Conservation (phyloP, 257 asterid genomes). For the Fraxinus quadrangulata region DNA sequence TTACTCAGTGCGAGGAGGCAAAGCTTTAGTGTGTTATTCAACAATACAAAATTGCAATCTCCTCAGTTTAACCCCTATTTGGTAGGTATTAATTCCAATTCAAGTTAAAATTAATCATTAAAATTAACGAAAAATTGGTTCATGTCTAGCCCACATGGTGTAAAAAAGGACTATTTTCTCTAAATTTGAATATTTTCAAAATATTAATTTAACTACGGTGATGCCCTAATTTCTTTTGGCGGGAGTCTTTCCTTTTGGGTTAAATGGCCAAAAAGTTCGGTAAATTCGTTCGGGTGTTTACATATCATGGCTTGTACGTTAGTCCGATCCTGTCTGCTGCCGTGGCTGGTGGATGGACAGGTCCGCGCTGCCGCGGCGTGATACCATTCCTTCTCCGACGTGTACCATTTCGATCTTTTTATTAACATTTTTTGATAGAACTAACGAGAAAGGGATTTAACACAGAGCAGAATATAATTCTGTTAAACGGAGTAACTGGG, state of each 20-base stretch:
- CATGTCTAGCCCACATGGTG: neutral
- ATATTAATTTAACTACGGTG: neutral
- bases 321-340: neutral
- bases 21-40: too few relatives aligned
- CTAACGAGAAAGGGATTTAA: too few relatives aligned
- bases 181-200: neutral
- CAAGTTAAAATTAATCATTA: too few relatives aligned
- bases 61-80: too few relatives aligned
- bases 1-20: too few relatives aligned
- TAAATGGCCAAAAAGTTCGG: neutral
- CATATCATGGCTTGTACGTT: neutral
- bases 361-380: neutral
- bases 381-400: neutral
- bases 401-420: neutral
- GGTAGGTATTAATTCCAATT: too few relatives aligned
- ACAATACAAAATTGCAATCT: too few relatives aligned
- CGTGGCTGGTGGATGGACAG: neutral
- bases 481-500: too few relatives aligned
- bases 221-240: neutral
- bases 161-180: neutral
- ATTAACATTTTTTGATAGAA: too few relatives aligned
- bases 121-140: neutral
- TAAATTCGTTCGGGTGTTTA: neutral
- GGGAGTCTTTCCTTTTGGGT: neutral
- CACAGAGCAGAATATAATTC: too few relatives aligned